Conservation (phyloP, 768 basidiomycete genomes). For the Neoboletus magnificus region DNA sequence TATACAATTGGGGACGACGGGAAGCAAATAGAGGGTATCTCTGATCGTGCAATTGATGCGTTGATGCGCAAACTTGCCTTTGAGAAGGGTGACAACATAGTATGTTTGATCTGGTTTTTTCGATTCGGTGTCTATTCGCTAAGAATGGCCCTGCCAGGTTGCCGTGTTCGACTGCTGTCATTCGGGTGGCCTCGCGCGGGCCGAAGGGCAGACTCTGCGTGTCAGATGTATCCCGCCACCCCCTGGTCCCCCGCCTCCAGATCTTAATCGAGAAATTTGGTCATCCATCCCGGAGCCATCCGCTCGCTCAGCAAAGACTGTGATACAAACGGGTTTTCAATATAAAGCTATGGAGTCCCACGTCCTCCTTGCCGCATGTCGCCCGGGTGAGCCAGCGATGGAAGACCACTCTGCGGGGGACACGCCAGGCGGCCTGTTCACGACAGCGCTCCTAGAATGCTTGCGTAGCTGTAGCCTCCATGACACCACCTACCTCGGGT, state of each 20-base stretch:
- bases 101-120: not conserved
- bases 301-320: slow-evolving; percentile 8
- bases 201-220: not conserved
- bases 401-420: slow-evolving; percentile 9
- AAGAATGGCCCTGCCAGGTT: not conserved
- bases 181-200: slow-evolving; percentile 19
- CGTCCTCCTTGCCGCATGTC: slow-evolving; percentile 22
- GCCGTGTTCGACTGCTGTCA: slow-evolving; percentile 20
- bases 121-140: not conserved
- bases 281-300: not conserved
- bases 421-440: slow-evolving; percentile 17
- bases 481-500: slow-evolving; percentile 13
- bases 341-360: slow-evolving; percentile 21
- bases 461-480: slow-evolving; percentile 6
- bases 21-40: slow-evolving; percentile 7
- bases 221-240: slow-evolving; percentile 10
- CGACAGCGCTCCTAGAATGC: slow-evolving; percentile 14
- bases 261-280: slow-evolving; percentile 12
- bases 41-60: slow-evolving; percentile 13
- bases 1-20: slow-evolving; percentile 5
- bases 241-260: slow-evolving; percentile 8
- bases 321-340: slow-evolving; percentile 7
- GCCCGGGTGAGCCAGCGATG: slow-evolving; percentile 9
- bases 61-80: slow-evolving; percentile 15
- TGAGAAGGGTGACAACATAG: slow-evolving; percentile 20